These are phyloP conservation scores for Xylaria intraflava DNA, from an alignment of 495 filamentous ascomycete genomes.

Conservation along the genomic window DNA sequence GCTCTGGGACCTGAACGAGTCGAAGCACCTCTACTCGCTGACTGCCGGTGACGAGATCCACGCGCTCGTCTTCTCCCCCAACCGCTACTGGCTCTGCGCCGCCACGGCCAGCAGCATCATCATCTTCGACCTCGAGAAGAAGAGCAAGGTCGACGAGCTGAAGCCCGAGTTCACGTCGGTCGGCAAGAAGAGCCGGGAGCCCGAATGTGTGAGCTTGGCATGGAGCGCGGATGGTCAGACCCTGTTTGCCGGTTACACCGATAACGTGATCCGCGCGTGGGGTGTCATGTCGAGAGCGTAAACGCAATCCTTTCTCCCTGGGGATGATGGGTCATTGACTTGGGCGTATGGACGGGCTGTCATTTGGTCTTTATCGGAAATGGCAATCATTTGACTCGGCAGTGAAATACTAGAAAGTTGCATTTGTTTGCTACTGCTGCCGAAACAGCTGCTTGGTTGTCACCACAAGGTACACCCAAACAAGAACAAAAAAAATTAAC, in stretches of 20 bases:
- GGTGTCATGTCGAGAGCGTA: slow-evolving; percentile 81
- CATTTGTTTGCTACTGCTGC: slow-evolving; percentile 15
- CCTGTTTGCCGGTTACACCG: slow-evolving; percentile 98
- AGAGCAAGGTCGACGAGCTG: slow-evolving; percentile 99
- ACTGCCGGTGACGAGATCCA: slow-evolving; percentile 99
- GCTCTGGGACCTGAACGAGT: slow-evolving; percentile 99
- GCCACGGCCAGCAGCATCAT: slow-evolving; percentile 95
- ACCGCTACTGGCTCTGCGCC: slow-evolving; percentile 99
- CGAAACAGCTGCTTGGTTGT: slow-evolving; percentile 18
- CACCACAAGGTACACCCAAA: slow-evolving; percentile 27
- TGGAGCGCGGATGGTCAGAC: slow-evolving; percentile 99
- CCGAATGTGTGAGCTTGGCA: slow-evolving; percentile 93
- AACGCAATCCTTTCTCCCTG: slow-evolving; percentile 20
- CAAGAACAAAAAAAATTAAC: slow-evolving; percentile 11
- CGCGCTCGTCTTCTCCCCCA: slow-evolving; percentile 99
- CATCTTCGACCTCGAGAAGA: slow-evolving; percentile 99
- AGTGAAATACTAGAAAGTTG: slow-evolving; percentile 22
- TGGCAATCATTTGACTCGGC: slow-evolving; percentile 24
- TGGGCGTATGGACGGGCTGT: slow-evolving; percentile 31
- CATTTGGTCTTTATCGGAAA: slow-evolving; percentile 33
- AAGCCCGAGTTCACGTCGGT: slow-evolving; percentile 96
- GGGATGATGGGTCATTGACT: slow-evolving; percentile 29
- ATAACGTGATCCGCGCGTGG: slow-evolving; percentile 99
- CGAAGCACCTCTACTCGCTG: slow-evolving; percentile 99
- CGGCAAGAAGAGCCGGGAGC: slow-evolving; percentile 98